phyloP scores from a whole-genome alignment of 345 rosid species.

The Punica granatum region DNA sequence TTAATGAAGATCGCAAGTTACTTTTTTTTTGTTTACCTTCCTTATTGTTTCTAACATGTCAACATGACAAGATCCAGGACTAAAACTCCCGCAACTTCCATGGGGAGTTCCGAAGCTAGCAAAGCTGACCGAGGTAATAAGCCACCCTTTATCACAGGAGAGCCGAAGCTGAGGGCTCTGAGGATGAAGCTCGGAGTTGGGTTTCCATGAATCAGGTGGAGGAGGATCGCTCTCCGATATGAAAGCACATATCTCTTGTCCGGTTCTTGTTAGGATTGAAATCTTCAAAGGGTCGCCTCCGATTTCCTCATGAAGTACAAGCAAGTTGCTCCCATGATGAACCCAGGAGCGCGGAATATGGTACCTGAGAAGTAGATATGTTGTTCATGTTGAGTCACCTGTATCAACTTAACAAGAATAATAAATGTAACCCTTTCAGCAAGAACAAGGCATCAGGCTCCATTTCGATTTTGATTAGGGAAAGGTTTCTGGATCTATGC shows the following conservation, averaged over 20 bases:
- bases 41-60: constrained; percentile 21
- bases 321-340: constrained; percentile 39
- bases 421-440: no score
- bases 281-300: constrained; percentile 53
- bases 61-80: constrained; percentile 36
- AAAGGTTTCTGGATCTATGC: no score
- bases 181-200: constrained; percentile 18
- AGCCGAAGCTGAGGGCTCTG: constrained; percentile 38
- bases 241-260: constrained; percentile 44
- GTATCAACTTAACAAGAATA: neutral
- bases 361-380: constrained; percentile 23
- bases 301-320: constrained; percentile 55
- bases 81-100: constrained; percentile 46
- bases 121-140: constrained; percentile 34
- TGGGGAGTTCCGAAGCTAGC: constrained; percentile 55
- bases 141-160: constrained; percentile 52
- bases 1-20: neutral
- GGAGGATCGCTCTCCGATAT: constrained; percentile 48
- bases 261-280: constrained; percentile 30
- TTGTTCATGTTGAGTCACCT: neutral
- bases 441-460: no score
- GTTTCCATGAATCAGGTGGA: constrained; percentile 43
- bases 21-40: constrained; percentile 24
- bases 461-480: no score
- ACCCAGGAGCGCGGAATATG: constrained; percentile 56